Percentiles rank a stretch among this genome's conserved stretches.
Conservation (phyloP, 2,329 filamentous ascomycete species). For the Stemphylium vesicarium region DNA sequence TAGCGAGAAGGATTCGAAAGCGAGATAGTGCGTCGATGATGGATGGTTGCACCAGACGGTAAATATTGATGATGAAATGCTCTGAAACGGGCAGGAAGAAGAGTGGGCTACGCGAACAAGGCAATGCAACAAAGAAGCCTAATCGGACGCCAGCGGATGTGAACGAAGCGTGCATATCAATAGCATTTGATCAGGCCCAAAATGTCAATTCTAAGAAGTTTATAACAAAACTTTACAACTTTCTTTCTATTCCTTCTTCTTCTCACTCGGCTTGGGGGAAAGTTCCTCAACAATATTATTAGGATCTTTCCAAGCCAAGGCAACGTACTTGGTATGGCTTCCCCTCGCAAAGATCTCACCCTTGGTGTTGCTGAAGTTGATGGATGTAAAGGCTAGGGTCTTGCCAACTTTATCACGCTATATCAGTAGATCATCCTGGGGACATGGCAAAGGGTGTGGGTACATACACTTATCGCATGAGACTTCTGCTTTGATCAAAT, state of each 20-base stretch:
- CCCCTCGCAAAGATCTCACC: conserved; percentile 68
- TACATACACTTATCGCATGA: conserved; percentile 68
- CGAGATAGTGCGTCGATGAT: background rate
- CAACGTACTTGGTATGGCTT: conserved; percentile 72
- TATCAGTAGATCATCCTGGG: no score
- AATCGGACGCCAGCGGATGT: background rate
- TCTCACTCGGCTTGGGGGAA: conserved; percentile 45
- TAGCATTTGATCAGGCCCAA: background rate
- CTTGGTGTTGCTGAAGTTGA: conserved; percentile 65
- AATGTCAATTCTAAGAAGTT: background rate
- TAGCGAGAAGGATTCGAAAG: background rate
- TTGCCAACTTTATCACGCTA: no score
- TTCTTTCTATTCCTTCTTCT: conserved; percentile 30
- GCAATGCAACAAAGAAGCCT: no score
- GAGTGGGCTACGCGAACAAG: no score
- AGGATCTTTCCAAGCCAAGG: conserved; percentile 66
- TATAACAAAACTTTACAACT: background rate
- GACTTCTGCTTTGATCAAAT: conserved; percentile 65
- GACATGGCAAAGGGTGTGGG: background rate
- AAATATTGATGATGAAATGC: background rate
- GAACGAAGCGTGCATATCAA: background rate
- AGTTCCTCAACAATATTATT: conserved; percentile 67
- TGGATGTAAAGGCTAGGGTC: conserved; percentile 68
- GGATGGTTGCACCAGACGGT: background rate
- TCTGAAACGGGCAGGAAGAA: background rate